Evolutionary conservation across 2,329 filamentous ascomycete genomes (phyloP).

Genomic region (Diaporthe velutina): DNA sequence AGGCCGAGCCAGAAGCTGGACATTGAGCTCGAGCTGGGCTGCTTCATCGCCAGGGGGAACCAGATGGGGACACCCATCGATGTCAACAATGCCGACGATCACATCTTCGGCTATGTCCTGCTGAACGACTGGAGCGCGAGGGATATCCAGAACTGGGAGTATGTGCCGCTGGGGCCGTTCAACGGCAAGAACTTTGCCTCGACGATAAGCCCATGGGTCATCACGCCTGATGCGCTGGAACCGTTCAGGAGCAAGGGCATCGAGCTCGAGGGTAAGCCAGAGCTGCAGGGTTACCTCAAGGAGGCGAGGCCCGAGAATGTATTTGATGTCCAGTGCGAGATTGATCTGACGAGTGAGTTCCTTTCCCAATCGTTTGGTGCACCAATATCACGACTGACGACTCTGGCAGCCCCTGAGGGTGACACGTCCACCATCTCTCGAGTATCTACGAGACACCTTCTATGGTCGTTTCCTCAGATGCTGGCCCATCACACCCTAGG

Average conservation of each 20-base stretch:
- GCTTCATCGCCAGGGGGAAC: constrained; percentile 77
- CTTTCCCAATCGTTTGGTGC: not conserved
- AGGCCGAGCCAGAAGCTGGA: constrained; percentile 77
- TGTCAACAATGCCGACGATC: constrained; percentile 71
- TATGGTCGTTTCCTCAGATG: constrained; percentile 90
- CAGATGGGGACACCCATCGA: constrained; percentile 73
- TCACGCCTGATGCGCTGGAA: constrained; percentile 81
- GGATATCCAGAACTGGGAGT: constrained; percentile 88
- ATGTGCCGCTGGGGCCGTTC: constrained; percentile 85
- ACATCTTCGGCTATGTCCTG: constrained; percentile 83
- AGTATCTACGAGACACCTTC: constrained; percentile 74
- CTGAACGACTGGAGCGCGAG: constrained; percentile 91
- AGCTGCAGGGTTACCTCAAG: constrained; percentile 62
- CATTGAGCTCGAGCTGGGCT: constrained; percentile 84
- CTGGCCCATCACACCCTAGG: constrained; percentile 82
- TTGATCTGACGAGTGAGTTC: constrained; percentile 70
- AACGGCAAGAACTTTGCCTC: constrained; percentile 88
- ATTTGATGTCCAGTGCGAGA: constrained; percentile 77
- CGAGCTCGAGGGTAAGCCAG: constrained; percentile 47
- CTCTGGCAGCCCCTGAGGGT: constrained; percentile 51
- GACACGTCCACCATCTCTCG: constrained; percentile 69
- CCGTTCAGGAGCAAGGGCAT: constrained; percentile 55
- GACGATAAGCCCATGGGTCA: constrained; percentile 83
- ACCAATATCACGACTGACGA: constrained; percentile 36
- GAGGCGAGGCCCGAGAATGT: constrained; percentile 70